Evolutionary conservation across 2,329 filamentous ascomycete genomes (phyloP).

Genomic region (Cladosporium sp.): DNA sequence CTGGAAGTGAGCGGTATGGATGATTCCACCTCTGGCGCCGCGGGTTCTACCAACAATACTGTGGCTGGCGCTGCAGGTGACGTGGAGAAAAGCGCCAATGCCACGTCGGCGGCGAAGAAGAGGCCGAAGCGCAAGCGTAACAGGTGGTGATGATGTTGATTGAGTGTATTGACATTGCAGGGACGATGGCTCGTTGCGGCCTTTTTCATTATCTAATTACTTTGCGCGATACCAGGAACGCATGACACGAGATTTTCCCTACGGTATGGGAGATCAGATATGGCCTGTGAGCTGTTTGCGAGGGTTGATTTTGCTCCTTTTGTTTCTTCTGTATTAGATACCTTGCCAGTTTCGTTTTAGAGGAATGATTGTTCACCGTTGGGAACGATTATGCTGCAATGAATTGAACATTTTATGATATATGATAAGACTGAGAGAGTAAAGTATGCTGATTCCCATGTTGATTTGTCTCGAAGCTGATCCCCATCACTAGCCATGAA

Average conservation of each 20-base stretch:
- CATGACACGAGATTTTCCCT: background rate
- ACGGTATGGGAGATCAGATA: background rate
- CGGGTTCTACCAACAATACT: conserved; percentile 1
- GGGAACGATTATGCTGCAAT: background rate
- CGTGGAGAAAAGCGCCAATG: background rate
- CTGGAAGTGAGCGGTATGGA: conserved; percentile 22
- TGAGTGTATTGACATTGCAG: background rate
- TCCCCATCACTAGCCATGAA: too few relatives aligned
- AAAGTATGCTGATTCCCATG: background rate
- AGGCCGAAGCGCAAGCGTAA: conserved; percentile 15
- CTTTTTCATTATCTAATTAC: background rate
- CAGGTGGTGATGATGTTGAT: conserved; percentile 4
- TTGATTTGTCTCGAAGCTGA: too few relatives aligned
- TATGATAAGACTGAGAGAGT: background rate
- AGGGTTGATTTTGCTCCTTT: background rate
- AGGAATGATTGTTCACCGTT: background rate
- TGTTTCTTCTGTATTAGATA: conserved; percentile 12
- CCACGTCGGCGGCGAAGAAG: conserved; percentile 10
- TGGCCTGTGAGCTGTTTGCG: background rate
- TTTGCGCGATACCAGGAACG: conserved; percentile 13
- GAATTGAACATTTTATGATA: background rate
- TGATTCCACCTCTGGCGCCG: conserved; percentile 12
- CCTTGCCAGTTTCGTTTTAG: background rate
- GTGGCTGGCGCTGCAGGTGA: conserved; percentile 5
- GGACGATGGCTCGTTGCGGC: background rate